Evolutionary conservation across 495 filamentous ascomycete species (phyloP), one percentile per base, ranked within the genome.

Genomic region (Xylaria sp.): DNA sequence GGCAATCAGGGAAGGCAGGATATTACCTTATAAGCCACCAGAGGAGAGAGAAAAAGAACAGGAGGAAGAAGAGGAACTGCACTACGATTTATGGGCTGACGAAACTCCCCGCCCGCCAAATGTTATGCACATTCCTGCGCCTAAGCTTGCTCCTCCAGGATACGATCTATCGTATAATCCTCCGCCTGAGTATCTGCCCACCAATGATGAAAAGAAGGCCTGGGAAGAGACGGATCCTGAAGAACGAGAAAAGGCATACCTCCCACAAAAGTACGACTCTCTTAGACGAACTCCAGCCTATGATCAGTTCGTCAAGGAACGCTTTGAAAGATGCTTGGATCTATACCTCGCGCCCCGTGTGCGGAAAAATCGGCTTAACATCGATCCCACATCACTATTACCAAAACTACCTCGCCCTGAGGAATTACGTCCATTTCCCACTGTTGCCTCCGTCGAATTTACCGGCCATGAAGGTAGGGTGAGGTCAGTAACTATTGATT

Each of bases 151-250:
- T 43, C 97, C 97, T 26, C 96, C 96, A 31, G 93, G 94, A 35
- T 97, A 97, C 76, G 96, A 97, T 74, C 85, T 97, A 79, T 95
- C 92, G 76, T 98, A 98, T 78, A 97, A 97, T 81, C 96, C 96
- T n/a, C 96, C 96, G 63, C 87, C 91, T 35, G 96, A 99, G 79
- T 99, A 98, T 78, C 84, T 99, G 14, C 96, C 96, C 31, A 91
- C 93, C 64, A 87, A 90, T 71, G 88, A 90, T 35, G 97, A 99
- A 82, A 91, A 88, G 76, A 90, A 94, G 71, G 86, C 87, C n/a
- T 98, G 95, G 96, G 91, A 95, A 75, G 89, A 93, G 63, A 85
- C 88, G 14, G 95, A 99, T 64, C 92, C 92, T 5, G 97, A 98
- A 75, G 96, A 99, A 71, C 86, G 93, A 68, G 93, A 97, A 74